These are phyloP conservation scores for Gnomoniopsis sp. DNA, from an alignment of 2,329 filamentous ascomycete genomes.

Conservation along the genomic window DNA sequence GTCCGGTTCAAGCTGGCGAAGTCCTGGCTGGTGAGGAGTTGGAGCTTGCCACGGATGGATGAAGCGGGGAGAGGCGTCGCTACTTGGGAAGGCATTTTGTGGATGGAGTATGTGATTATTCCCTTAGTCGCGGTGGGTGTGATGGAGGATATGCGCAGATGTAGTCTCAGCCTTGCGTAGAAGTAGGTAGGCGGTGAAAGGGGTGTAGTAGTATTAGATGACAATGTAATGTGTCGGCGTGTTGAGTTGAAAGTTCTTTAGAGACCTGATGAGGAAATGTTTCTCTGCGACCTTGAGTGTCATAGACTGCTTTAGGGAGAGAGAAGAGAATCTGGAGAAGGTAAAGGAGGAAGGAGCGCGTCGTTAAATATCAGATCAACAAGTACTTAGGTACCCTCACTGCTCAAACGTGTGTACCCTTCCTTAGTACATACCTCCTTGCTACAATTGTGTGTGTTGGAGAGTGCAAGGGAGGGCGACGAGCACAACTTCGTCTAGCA, in stretches of 20 bases:
- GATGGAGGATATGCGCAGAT: background rate
- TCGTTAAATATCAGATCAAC: constrained; percentile 6
- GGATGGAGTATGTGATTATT: background rate
- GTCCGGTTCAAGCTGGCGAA: constrained; percentile 52
- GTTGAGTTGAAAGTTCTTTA: background rate
- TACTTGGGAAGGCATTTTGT: constrained; percentile 40
- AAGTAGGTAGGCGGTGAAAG: background rate
- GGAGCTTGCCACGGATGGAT: constrained; percentile 42
- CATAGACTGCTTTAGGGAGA: background rate
- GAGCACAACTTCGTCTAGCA: no score
- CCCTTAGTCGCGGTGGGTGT: background rate
- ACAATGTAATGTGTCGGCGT: background rate
- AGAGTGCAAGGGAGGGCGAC: background rate
- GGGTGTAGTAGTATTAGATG: background rate
- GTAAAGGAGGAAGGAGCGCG: background rate
- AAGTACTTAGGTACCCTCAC: background rate
- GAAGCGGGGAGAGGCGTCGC: constrained; percentile 46
- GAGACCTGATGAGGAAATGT: background rate
- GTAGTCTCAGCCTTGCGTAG: background rate
- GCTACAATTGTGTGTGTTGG: background rate
- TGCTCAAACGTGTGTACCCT: background rate
- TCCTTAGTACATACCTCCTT: background rate
- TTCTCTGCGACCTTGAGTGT: background rate
- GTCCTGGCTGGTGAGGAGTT: constrained; percentile 45
- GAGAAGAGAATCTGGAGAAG: background rate